Evolutionary conservation across 768 basidiomycete genomes (phyloP).

Genomic region (Psilocybe subaeruginosa): DNA sequence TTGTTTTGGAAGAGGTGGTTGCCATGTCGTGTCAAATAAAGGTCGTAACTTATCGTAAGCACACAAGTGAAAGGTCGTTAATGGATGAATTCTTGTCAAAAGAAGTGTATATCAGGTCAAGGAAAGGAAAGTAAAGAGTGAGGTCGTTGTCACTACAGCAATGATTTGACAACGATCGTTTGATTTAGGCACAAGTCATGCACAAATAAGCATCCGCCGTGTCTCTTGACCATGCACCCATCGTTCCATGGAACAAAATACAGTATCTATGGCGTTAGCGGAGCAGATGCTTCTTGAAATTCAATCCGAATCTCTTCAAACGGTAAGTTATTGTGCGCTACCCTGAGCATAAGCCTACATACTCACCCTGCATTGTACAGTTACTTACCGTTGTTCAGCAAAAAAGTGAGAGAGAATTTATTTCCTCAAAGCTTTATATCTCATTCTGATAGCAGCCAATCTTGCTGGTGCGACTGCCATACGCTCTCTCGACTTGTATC

Average conservation of each 20-base stretch:
- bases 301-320: constrained; percentile 34
- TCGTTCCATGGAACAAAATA: neutral
- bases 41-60: neutral
- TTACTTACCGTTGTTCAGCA: constrained; percentile 43
- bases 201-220: constrained; percentile 1
- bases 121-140: constrained; percentile 6
- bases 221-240: constrained; percentile 11
- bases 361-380: constrained; percentile 29
- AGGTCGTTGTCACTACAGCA: constrained; percentile 5
- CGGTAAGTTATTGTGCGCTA: constrained; percentile 26
- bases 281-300: constrained; percentile 36
- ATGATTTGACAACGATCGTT: constrained; percentile 6
- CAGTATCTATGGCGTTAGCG: constrained; percentile 13
- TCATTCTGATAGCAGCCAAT: constrained; percentile 24
- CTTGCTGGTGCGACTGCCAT: constrained; percentile 33
- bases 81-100: neutral
- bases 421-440: constrained; percentile 9
- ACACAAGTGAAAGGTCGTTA: neutral
- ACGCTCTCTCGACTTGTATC: constrained; percentile 35
- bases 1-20: constrained; percentile 48
- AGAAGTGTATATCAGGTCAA: neutral
- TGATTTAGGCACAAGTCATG: constrained; percentile 10
- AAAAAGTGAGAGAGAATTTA: constrained; percentile 30
- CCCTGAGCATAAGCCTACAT: constrained; percentile 7
- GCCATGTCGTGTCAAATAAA: constrained; percentile 34